Percentiles rank a stretch among this genome's conserved stretches.
Conservation (phyloP, 1,139 yeast genomes). For the Pichia sp. region DNA sequence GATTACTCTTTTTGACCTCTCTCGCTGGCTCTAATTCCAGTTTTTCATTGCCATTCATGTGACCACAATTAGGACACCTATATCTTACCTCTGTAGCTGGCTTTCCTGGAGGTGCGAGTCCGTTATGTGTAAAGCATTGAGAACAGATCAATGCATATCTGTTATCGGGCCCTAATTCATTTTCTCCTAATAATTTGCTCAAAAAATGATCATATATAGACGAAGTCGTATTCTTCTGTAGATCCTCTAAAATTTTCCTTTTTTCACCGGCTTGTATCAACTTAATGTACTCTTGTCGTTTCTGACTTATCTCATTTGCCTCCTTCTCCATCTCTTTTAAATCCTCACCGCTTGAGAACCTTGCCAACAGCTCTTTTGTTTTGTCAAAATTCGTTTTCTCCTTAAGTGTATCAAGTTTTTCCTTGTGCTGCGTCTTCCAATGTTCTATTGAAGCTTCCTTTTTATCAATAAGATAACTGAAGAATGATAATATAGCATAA, state of each 20-base stretch:
- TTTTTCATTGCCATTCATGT: slow-evolving; percentile 41
- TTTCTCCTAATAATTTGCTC: slow-evolving; percentile 62
- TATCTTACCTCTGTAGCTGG: slow-evolving; percentile 51
- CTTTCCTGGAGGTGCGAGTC: slow-evolving; percentile 71
- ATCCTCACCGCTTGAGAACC: slow-evolving; percentile 47
- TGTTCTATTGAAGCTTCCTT: slow-evolving; percentile 28
- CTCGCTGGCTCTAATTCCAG: neutral
- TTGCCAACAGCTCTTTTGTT: slow-evolving; percentile 62
- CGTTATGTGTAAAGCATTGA: slow-evolving; percentile 64
- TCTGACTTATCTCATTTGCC: slow-evolving; percentile 22
- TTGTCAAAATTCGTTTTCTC: slow-evolving; percentile 69
- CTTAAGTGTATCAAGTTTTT: slow-evolving; percentile 68
- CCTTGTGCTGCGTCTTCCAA: slow-evolving; percentile 46
- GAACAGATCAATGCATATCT: slow-evolving; percentile 70
- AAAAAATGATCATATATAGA: slow-evolving; percentile 37
- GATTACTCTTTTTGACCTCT: neutral
- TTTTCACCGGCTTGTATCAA: slow-evolving; percentile 24
- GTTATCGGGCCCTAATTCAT: slow-evolving; percentile 52
- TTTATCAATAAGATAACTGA: slow-evolving; percentile 24
- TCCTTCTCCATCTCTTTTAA: slow-evolving; percentile 25
- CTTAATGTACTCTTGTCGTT: slow-evolving; percentile 25
- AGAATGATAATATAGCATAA: slow-evolving; percentile 25
- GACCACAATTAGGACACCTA: slow-evolving; percentile 69
- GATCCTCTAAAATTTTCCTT: slow-evolving; percentile 13
- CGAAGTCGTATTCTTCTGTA: slow-evolving; percentile 12